Evolutionary conservation across 2,329 filamentous ascomycete species (phyloP).

Genomic region (Stemphylium vesicarium): DNA sequence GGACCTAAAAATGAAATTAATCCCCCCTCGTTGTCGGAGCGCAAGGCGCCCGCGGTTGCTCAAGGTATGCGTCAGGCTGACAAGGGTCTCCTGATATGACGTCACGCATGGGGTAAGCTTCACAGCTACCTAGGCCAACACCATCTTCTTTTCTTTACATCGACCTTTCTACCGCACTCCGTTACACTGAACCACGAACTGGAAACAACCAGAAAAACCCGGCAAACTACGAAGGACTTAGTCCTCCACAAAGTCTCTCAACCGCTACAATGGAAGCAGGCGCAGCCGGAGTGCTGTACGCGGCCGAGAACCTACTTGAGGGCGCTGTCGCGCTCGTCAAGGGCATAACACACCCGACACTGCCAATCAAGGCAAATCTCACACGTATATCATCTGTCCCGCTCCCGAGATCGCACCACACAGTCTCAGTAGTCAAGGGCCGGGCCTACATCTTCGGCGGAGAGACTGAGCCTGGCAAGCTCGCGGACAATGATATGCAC

Average conservation of each 20-base stretch:
- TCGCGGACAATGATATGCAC: slow-evolving; percentile 60
- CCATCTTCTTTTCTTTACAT: slow-evolving; percentile 7
- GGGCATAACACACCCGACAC: slow-evolving; percentile 56
- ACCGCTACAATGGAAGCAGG: slow-evolving; percentile 54
- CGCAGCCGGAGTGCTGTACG: slow-evolving; percentile 47
- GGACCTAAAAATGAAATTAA: too few species aligned
- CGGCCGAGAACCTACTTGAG: slow-evolving; percentile 44
- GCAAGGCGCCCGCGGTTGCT: neutral
- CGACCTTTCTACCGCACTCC: neutral
- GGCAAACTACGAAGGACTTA: neutral
- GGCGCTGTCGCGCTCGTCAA: slow-evolving; percentile 57
- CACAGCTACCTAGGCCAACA: slow-evolving; percentile 15
- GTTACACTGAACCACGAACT: neutral
- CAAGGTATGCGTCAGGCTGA: neutral
- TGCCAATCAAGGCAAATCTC: slow-evolving; percentile 59
- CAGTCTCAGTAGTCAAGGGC: slow-evolving; percentile 59
- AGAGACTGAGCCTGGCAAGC: slow-evolving; percentile 44
- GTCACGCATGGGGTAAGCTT: slow-evolving; percentile 8
- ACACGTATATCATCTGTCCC: slow-evolving; percentile 54
- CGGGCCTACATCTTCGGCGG: slow-evolving; percentile 65
- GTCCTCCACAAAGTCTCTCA: neutral
- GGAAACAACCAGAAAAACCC: neutral
- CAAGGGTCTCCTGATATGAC: slow-evolving; percentile 13
- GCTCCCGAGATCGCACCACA: slow-evolving; percentile 59
- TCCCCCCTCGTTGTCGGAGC: neutral